A percentile compares a stretch with the other conserved stretches of the same genome.
Conservation (phyloP, 345 rosid genomes). For the Cardamine chenopodiifolia region DNA sequence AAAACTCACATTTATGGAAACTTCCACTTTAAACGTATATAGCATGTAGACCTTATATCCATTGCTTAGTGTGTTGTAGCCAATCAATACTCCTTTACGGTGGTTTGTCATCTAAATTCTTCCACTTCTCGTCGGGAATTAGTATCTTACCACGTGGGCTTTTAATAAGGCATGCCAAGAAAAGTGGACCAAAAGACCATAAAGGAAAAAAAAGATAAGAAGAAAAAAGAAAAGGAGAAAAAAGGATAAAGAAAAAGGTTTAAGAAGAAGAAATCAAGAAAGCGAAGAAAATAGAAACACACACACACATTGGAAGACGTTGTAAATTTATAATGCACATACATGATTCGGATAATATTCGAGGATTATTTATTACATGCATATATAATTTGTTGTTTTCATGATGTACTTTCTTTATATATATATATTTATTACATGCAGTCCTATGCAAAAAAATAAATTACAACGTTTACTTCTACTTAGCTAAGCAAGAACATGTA, state of each 20-base stretch:
- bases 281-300: neutral
- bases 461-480: neutral
- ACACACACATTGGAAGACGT: conserved; percentile 26
- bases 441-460: neutral
- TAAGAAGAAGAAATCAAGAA: neutral
- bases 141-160: conserved; percentile 42
- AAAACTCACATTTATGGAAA: too few species aligned
- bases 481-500: neutral
- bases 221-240: neutral
- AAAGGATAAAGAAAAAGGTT: neutral
- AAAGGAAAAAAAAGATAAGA: conserved; percentile 4
- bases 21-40: too few species aligned
- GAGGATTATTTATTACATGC: conserved; percentile 24
- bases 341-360: conserved; percentile 32
- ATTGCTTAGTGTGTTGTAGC: too few species aligned
- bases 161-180: conserved; percentile 36
- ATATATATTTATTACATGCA: neutral
- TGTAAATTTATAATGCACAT: conserved; percentile 9
- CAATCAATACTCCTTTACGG: too few species aligned
- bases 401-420: conserved; percentile 19
- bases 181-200: conserved; percentile 47
- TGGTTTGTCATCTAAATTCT: too few species aligned
- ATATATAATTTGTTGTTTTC: conserved; percentile 24
- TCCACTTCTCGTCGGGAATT: too few species aligned
- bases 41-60: too few species aligned